A percentile compares a stretch with the other conserved stretches of the same genome.
These are phyloP conservation scores for Saccharomyces hybrid DNA, from an alignment of 1,139 yeast genomes.

Conservation along the genomic window DNA sequence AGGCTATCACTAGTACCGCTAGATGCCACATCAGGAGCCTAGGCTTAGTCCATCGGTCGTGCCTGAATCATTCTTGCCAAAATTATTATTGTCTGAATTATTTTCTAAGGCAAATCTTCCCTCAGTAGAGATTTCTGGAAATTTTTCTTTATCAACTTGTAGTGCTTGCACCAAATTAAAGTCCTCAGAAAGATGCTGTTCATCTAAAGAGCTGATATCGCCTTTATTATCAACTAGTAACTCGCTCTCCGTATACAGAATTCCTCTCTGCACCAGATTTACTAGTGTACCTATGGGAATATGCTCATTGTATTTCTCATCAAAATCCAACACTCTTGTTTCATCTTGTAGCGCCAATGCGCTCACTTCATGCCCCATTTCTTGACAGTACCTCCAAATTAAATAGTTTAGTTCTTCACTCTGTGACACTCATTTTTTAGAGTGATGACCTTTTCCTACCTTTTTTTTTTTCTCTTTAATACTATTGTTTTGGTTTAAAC, in stretches of 20 bases:
- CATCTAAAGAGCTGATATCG: slow-evolving; percentile 21
- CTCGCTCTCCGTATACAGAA: slow-evolving; percentile 57
- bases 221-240: slow-evolving; percentile 37
- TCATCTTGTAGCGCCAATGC: slow-evolving; percentile 80
- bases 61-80: slow-evolving; percentile 11
- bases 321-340: slow-evolving; percentile 54
- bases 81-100: slow-evolving; percentile 10
- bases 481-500: background rate
- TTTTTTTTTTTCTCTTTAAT: background rate
- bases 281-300: slow-evolving; percentile 73
- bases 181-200: slow-evolving; percentile 23
- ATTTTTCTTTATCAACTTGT: slow-evolving; percentile 29
- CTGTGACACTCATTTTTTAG: slow-evolving; percentile 60
- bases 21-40: slow-evolving; percentile 5
- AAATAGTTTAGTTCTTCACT: slow-evolving; percentile 83
- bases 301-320: slow-evolving; percentile 40
- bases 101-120: slow-evolving; percentile 30
- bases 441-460: background rate
- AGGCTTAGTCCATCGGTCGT: slow-evolving; percentile 10
- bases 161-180: slow-evolving; percentile 38
- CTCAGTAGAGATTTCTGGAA: slow-evolving; percentile 27
- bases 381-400: slow-evolving; percentile 90
- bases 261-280: slow-evolving; percentile 76
- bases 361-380: slow-evolving; percentile 69
- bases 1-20: background rate